Base-by-base conservation (phyloP, 1,284 basidiomycete genomes). In the Naganishia albida region DNA sequence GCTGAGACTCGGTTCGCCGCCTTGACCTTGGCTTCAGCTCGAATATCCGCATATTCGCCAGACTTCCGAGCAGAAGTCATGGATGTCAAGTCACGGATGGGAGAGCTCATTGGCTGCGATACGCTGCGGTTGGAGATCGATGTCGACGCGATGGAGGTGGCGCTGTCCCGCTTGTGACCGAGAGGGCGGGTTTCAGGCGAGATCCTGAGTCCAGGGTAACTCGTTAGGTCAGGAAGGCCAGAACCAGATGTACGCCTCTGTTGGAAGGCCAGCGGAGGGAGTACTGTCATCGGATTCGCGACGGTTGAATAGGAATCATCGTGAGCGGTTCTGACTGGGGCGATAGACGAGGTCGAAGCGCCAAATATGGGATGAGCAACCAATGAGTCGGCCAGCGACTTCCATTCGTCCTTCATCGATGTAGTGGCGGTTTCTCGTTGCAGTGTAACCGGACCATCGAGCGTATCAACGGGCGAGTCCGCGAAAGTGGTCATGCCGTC, bases 331-430 rank as follows among this genome's bases (percentile, higher is more conserved):
- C 57, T 50, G 46, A 46, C 38, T 28, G 43, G 42, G 20, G 40
- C 42, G 46, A 39, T 7, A 16, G 57, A 3, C 7, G 46, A 7
- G n/a, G 55, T 44, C 10, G 57, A 60, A 39, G 57, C 25, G 10
- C 57, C 46, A 60, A 60, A 60, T 46, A 60, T 49, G 13, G 57
- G 57, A 42, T 60, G 57, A 10, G 57, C 18, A 4, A 50, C 46
- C 46, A 60, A 25, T 8, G 57, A 60, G 13, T 60, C 57, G 12
- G 57, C 59, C 16, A 69, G 68, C 2, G 48, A 46, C 25, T 57
- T 10, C 70, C 68, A 68, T 49, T 69, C 70, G 57, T 69, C 70
- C 40, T 38, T 38, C 30, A 46, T 43, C 30, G 65, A 63, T 28
- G 53, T 62, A 18, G 67, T 67, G 20, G 66, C 62, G 26, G 59